phyloP scores from a whole-genome alignment of 768 basidiomycete species.

The Serendipita vermifera region DNA sequence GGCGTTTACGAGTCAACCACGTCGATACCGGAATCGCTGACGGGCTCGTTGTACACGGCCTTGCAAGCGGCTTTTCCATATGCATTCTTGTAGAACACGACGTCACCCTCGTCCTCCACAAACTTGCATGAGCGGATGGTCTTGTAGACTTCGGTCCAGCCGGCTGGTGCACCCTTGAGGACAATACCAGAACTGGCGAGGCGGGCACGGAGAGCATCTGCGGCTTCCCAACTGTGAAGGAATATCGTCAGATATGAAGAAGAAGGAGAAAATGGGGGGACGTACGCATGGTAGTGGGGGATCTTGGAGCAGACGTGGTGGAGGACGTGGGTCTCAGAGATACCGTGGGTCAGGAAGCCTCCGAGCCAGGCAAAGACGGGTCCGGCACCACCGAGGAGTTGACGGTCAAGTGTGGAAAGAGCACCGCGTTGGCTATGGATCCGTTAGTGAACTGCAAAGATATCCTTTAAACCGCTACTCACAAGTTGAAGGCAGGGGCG shows the following conservation, averaged over 20 bases:
- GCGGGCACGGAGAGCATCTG: slow-evolving; percentile 66
- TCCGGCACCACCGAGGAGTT: slow-evolving; percentile 64
- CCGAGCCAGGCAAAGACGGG: slow-evolving; percentile 75
- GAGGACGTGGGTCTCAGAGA: slow-evolving; percentile 84
- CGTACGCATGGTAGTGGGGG: slow-evolving; percentile 80
- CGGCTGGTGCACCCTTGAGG: slow-evolving; percentile 58
- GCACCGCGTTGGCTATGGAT: slow-evolving; percentile 60
- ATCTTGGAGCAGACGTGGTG: slow-evolving; percentile 95
- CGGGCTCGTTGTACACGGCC: slow-evolving; percentile 48
- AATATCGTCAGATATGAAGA: slow-evolving; percentile 6
- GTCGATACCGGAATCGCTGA: slow-evolving; percentile 58
- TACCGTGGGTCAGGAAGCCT: slow-evolving; percentile 73
- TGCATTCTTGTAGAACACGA: slow-evolving; percentile 86
- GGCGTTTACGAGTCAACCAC: slow-evolving; percentile 19
- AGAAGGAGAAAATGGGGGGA: slow-evolving; percentile 8
- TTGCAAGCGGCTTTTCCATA: slow-evolving; percentile 59
- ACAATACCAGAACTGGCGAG: slow-evolving; percentile 46
- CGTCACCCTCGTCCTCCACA: slow-evolving; percentile 86
- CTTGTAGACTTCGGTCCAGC: slow-evolving; percentile 70
- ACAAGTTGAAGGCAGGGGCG: slow-evolving; percentile 73
- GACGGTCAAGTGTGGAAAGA: slow-evolving; percentile 80
- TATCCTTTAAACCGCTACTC: not conserved
- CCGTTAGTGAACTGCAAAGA: not conserved
- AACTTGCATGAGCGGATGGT: slow-evolving; percentile 79
- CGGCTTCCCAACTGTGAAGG: slow-evolving; percentile 78